Base-by-base conservation (phyloP, 371 early-diverging fungal species). In the Lichtheimia ramosa region DNA sequence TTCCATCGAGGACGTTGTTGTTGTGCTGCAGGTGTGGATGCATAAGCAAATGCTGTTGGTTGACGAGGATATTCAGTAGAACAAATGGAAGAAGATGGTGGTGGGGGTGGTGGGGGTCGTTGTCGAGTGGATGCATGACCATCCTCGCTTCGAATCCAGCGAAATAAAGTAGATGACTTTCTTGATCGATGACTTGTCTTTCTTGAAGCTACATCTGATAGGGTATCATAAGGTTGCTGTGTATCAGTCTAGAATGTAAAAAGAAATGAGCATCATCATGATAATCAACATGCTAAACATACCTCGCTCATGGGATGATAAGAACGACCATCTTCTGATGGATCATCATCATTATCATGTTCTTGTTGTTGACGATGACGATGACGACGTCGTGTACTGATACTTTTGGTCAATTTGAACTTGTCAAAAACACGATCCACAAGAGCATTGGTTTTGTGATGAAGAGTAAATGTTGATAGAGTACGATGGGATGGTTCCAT, bases 11-110 rank as follows among this genome's bases (percentile, higher is more conserved):
- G 43, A n/a, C 15, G 21, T 18, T 34, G 42, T 15, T 48, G 49
- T 18, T 16, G 15, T 48, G n/a, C n/a, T n/a, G 48, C 49, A 34
- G 58, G 64, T n/a, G 64, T 63, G 14, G 64, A 63, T 20, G 64
- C 58, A 54, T 63, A 63, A 10, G 64, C 58, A 49, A 63, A 63
- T 24, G 64, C 58, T 52, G 58, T 16, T 49, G 59, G 21, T 43
- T 27, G 46, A n/a, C 12, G 46, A 0, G 5, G 15, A 15, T 18
- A 18, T 18, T 43, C 43, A 43, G 27, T 27, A 3, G 27, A 27
- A 27, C 27, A 27, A 3, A 7, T 27, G 27, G 27, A 40, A 42
- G 25, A 52, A 23, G 39, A 5, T 20, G 18, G 34, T 16, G 15
- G 16, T 42, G 42, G 34, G 2, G 20, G 27, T 48, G 46, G n/a